Evolutionary conservation across 1,284 basidiomycete species (phyloP).

Genomic region (Spongiforma sp.): DNA sequence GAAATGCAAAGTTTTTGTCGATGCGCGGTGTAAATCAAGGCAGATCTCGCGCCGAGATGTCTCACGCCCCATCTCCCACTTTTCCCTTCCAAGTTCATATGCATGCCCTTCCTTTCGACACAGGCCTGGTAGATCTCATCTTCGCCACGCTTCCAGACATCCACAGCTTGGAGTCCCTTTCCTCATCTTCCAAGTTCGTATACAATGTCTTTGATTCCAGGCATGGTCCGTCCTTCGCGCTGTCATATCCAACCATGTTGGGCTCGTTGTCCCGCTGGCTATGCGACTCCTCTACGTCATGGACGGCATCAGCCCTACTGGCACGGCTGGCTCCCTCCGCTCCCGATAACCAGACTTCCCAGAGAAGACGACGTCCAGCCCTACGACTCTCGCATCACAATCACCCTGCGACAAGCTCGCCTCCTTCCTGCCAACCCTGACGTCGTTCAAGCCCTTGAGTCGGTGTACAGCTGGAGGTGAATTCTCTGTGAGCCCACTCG

Average conservation of each 20-base stretch:
- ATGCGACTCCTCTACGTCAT: slow-evolving; percentile 31
- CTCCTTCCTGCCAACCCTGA: slow-evolving; percentile 27
- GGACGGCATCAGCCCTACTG: slow-evolving; percentile 14
- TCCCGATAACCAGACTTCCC: slow-evolving; percentile 9
- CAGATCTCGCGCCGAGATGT: too few relatives aligned
- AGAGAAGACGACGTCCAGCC: slow-evolving; percentile 13
- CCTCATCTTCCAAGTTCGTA: slow-evolving; percentile 38
- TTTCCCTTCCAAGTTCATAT: too few relatives aligned
- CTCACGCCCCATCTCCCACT: too few relatives aligned
- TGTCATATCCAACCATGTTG: slow-evolving; percentile 41
- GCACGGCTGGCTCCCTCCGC: slow-evolving; percentile 16
- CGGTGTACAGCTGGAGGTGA: slow-evolving; percentile 44
- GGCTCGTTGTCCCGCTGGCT: slow-evolving; percentile 39
- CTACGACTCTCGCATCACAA: neutral
- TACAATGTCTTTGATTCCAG: slow-evolving; percentile 39
- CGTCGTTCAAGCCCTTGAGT: slow-evolving; percentile 33
- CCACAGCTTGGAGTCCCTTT: slow-evolving; percentile 28
- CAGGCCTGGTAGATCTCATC: slow-evolving; percentile 39
- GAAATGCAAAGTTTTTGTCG: too few relatives aligned
- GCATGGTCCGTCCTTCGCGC: slow-evolving; percentile 38
- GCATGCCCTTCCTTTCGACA: slow-evolving; percentile 15
- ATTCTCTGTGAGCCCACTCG: too few relatives aligned
- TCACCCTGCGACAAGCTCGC: slow-evolving; percentile 13
- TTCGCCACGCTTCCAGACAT: slow-evolving; percentile 37
- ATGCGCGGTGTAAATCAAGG: too few relatives aligned